These are phyloP conservation scores for Solanum acaule DNA, from an alignment of 257 asterid species.

Conservation along the genomic window DNA sequence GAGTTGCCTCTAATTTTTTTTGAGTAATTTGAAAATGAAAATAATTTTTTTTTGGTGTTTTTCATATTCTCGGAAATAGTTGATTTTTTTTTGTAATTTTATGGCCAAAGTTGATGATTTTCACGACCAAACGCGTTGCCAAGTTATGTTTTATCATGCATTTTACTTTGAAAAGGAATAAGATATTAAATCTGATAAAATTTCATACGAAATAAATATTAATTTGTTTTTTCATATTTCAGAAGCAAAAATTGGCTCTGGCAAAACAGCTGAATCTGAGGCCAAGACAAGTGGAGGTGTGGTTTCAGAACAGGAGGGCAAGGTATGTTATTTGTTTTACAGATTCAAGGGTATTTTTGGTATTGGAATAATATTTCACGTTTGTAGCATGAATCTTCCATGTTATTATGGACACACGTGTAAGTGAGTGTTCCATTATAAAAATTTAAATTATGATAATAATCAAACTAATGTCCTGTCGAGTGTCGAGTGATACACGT, in stretches of 20 bases:
- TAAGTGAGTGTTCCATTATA: background rate
- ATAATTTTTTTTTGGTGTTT: no score
- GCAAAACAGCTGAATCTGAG: constrained; percentile 74
- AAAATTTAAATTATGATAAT: background rate
- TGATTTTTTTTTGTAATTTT: no score
- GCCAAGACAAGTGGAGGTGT: constrained; percentile 96
- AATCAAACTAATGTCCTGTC: background rate
- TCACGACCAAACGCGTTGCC: no score
- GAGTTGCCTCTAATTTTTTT: no score
- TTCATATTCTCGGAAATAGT: no score
- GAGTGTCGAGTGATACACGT: background rate
- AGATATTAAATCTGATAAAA: no score
- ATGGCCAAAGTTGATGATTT: no score
- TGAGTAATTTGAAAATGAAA: no score
- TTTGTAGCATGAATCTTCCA: background rate
- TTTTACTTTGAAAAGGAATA: no score
- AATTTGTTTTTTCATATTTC: background rate
- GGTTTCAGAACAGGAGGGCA: constrained; percentile 99
- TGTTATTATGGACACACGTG: background rate
- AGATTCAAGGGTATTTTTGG: constrained; percentile 22
- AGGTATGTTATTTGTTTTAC: constrained; percentile 40
- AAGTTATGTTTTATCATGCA: background rate
- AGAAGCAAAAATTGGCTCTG: constrained; percentile 90
- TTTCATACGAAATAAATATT: background rate
- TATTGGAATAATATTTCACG: background rate